Conservation (phyloP, 2,329 filamentous ascomycete species). For the Aspergillus pseudotamarii region DNA sequence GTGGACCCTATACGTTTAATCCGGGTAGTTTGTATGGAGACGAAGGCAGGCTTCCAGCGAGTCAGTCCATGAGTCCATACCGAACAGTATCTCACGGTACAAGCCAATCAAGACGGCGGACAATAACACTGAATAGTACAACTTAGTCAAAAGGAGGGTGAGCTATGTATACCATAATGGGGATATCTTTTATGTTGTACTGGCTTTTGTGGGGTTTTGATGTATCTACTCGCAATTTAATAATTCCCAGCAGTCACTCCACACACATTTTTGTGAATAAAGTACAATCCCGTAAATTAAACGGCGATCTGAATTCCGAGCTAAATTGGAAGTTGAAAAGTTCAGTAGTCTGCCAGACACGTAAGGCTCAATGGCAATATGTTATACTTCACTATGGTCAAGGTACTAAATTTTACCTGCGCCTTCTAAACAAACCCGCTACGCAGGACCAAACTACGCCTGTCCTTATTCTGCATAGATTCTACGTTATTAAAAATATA, state of each 20-base stretch:
- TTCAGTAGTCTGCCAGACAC: not conserved
- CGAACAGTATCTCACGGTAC: not conserved
- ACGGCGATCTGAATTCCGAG: not conserved
- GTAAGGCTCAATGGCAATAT: not conserved
- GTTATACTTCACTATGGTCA: not conserved
- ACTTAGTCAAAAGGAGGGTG: not conserved
- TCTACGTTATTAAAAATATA: not conserved
- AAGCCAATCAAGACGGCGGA: not conserved
- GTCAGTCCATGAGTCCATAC: not conserved
- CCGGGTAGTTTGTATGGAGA: not conserved
- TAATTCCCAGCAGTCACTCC: not conserved
- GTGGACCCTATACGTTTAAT: too few relatives aligned
- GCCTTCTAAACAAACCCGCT: not conserved
- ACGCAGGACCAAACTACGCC: not conserved
- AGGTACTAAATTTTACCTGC: not conserved
- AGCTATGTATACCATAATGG: not conserved
- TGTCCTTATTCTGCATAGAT: not conserved
- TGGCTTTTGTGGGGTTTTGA: not conserved
- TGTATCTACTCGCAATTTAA: not conserved
- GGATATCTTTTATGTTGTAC: not conserved
- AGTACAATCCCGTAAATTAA: not conserved
- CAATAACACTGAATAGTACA: not conserved
- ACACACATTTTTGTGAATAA: not conserved
- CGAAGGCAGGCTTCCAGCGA: conserved; percentile 3
- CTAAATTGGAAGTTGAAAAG: not conserved